phyloP scores from a whole-genome alignment of 2,329 filamentous ascomycete genomes.

The Lachnellula occidentalis region DNA sequence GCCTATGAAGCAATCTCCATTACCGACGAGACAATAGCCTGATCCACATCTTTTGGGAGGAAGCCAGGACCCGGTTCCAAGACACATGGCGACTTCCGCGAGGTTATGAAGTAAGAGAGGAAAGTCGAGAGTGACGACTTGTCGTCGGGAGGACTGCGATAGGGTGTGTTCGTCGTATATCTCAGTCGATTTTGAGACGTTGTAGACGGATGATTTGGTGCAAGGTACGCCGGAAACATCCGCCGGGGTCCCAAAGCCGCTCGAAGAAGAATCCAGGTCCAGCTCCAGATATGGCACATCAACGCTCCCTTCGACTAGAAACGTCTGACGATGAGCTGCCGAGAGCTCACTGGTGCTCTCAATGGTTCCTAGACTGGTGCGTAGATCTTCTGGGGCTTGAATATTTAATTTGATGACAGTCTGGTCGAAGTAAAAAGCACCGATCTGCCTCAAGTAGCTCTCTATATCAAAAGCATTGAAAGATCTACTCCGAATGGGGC shows the following conservation, averaged over 20 bases:
- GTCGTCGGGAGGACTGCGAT: not conserved
- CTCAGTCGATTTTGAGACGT: not conserved
- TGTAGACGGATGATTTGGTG: too few species aligned
- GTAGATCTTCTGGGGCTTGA: not conserved
- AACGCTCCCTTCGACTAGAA: not conserved
- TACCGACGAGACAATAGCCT: conserved; percentile 1
- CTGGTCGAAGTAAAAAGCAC: conserved; percentile 4
- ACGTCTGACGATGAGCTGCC: not conserved
- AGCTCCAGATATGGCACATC: too few species aligned
- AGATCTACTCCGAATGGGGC: not conserved
- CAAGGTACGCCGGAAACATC: too few species aligned
- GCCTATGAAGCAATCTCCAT: not conserved
- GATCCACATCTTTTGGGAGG: not conserved
- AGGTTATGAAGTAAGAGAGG: conserved; percentile 1
- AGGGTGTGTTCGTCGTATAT: not conserved
- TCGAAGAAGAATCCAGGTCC: too few species aligned
- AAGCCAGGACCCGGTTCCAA: conserved; percentile 5
- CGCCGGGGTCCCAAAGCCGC: too few species aligned
- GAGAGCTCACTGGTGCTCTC: not conserved
- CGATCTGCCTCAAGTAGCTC: conserved; percentile 6
- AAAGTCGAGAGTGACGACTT: not conserved
- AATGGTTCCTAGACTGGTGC: not conserved
- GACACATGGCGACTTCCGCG: not conserved
- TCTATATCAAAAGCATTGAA: conserved; percentile 12
- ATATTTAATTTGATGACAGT: not conserved